Evolutionary conservation across 2,329 filamentous ascomycete genomes (phyloP), one percentile per base, ranked within the genome.

Genomic region (Neofusicoccum kwambonambiense): DNA sequence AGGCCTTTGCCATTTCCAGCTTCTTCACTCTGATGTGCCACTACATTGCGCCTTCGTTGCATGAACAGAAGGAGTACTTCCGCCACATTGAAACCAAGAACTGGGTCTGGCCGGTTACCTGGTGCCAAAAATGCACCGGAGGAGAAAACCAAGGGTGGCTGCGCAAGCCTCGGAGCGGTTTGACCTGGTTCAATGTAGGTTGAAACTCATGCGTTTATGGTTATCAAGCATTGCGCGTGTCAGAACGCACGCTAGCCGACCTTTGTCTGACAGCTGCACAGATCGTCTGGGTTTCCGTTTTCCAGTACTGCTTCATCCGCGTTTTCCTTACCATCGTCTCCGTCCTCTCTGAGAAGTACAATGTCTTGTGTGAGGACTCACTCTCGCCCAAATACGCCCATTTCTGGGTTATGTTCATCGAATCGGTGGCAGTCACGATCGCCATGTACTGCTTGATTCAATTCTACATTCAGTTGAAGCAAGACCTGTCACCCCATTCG

Each of bases 401-500:
- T 72, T 84, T 96, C 67, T 97, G 92, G 92, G 89, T 92, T 5
- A 82, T 91, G 72, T 82, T 84, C 2, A 86, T 96, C 69, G 89
- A 95, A 74, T 87, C 85, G 70, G 68, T 86, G 22, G 89, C 90
- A 2, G 91, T 96, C 44, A 87, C 89, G 0, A 85, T 96, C 65
- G 92, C 93, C 66, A 96, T 97, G 90, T 95, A 91, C 79, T 93
- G 90, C 74, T 78, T 97, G 49, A 88, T 96, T 68, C 92, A 96
- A 71, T 95, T 95, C 76, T 96, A 96, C 76, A 76, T 90, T 35
- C 91, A 96, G 76, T 82, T 95, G 51, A 88, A 87, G 68, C 78
- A 83, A 0, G 86, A 91, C 65, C 83, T 96, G 31, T 82, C 84
- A 7, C 84, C 89, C 62, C 86, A 96, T 73, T 83, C 80, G 17